Evolutionary conservation across 148 eudicot species (phyloP), one percentile per base, ranked within the genome.

Genomic region (Arbutus unedo): DNA sequence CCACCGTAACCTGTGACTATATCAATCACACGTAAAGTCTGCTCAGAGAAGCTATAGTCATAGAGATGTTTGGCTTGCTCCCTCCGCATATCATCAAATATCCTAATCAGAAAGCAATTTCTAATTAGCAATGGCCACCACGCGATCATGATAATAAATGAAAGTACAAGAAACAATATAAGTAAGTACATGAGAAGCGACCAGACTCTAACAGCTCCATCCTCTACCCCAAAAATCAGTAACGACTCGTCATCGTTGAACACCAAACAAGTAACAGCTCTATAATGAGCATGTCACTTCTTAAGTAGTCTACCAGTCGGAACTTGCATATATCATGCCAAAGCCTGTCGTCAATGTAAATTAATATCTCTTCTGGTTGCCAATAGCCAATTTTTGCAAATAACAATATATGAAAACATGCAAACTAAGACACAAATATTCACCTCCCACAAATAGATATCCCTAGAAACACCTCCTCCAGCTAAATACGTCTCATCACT

Each of bases 61-160:
- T 89, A 91, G 5, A 88, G 85, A 79, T 90, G 90, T 76, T 83
- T 88, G 10, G 94, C 90, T n/a, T n/a, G n/a, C n/a, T n/a, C n/a
- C n/a, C n/a, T n/a, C n/a, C n/a, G n/a, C n/a, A n/a, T n/a, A n/a
- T 93, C 91, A 86, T 91, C 97, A 92, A 94, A 96, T 75, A 96
- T 86, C 92, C 98, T 96, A 72, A 83, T 79, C 74, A 62, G 55
- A 41, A 81, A 43, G 60, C 67, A 9, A 10, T 41, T 56, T 25
- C 48, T 44, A 44, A 9, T 81, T 44, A 81, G 23, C 47, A 51
- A 45, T 19, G 8, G 16, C 62, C 47, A 77, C 38, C 47, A 73
- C 2, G 48, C 73, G n/a, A n/a, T n/a, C n/a, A n/a, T n/a, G n/a
- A n/a, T n/a, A n/a, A n/a, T n/a, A n/a, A 31, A 64, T 14, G 47